Base-by-base conservation (phyloP, 1,139 yeast genomes). In the Debaryomyces sp. region DNA sequence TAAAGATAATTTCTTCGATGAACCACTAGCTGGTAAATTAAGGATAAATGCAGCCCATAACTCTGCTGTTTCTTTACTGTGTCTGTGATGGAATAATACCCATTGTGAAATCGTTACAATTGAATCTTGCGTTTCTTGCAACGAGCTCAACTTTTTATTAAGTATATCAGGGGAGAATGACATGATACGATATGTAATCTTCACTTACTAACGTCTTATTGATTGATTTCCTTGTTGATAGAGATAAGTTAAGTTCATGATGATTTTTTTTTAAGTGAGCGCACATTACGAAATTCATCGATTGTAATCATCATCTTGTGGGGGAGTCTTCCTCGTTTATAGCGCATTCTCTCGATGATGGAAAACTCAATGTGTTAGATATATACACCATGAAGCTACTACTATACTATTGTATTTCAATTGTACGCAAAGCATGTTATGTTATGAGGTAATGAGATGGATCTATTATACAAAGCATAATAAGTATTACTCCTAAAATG, bases 61-160 rank as follows among this genome's bases (percentile, higher is more conserved):
- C 37, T 71, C 64, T 3, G 90, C 89, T 23, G 85, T 77, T 41
- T 80, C 80, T 9, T 66, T 66, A 23, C 87, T 82, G 57, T 86
- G 81, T 46, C 92, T 74, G 56, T 87, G 82, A 63, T 89, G 92
- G 68, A 89, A 89, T 52, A 89, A 70, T 35, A 85, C 85, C 96
- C 96, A 90, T 62, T 88, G 95, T 0, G 96, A 84, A 3, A 89
- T 84, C 6, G 90, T 79, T 27, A 88, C 94, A 57, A 89, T 89
- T 9, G 92, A 82, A 52, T 89, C 95, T 62, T 87, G 96, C 0
- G 96, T 84, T 55, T 87, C 96, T 58, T 83, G 86, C 42, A 89
- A 73, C 8, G 78, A 67, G 6, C 77, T 73, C 43, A 90, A 73
- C 66, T 87, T 89, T 53, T 81, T 73, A 43, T 62, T 63, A 49